Base-by-base conservation (phyloP, 208 protist species). In the Spongospora subterranea region DNA sequence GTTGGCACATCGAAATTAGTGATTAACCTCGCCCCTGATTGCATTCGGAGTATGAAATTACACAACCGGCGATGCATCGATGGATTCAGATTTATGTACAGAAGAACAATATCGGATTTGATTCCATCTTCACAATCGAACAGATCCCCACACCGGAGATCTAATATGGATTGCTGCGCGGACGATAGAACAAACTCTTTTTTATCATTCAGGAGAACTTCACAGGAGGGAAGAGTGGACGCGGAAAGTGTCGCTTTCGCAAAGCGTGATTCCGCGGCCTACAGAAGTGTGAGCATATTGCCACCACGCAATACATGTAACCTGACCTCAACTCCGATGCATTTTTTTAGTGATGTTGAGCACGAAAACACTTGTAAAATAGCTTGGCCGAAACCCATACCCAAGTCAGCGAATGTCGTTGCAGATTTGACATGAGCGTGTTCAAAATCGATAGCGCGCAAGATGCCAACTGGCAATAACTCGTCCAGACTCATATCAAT, bases 41-140 rank as follows among this genome's bases (percentile, higher is more conserved):
- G n/a, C 71, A 82, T 82, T n/a, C 13, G 6, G 6, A 35, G 13
- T 13, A 82, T n/a, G 71, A 82, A 82, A 20, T 43, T 35, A n/a
- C 71, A 82, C 6, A 82, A n/a, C 6, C 71, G 71, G 13, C 71
- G n/a, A 35, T 43, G 71, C 71, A 82, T 82, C 6, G 71, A 6
- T 45, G 71, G 71, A 6, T 6, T 45, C n/a, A 82, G 71, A 45
- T n/a, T 35, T 40, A 82, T 35, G 71, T 39, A 82, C 17, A 82
- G 71, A 6, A 82, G 35, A 20, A 82, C 71, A 43, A 82, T n/a
- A n/a, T 82, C 71, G 6, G 71, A 6, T 43, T 6, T 13, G 6
- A 82, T 82, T 13, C 71, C 71, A n/a, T 82, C 71, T 35, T 82
- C 71, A 43, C 71, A 82, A 20, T 82, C 71, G 35, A 82, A 82